phyloP scores from a whole-genome alignment of 2,329 filamentous ascomycete genomes.

The Rhinocladiella mackenziei region DNA sequence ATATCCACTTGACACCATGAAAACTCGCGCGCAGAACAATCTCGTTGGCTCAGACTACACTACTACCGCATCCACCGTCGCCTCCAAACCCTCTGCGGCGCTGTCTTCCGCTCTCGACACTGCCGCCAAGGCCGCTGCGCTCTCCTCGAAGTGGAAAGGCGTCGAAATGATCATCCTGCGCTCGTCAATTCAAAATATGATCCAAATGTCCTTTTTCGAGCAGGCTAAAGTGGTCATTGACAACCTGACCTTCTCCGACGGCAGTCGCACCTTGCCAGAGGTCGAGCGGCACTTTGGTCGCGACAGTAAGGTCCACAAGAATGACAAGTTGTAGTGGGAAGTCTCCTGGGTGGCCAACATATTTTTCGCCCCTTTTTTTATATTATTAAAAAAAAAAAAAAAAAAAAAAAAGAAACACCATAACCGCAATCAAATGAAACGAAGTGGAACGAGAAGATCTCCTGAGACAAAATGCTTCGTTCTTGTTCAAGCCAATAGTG shows the following conservation, averaged over 20 bases:
- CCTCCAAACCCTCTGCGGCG: conserved; percentile 1
- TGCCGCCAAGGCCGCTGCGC: conserved; percentile 35
- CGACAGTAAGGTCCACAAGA: conserved; percentile 24
- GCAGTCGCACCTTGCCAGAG: conserved; percentile 26
- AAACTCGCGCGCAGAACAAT: conserved; percentile 48
- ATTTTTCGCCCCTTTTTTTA: no score
- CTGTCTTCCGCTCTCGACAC: conserved; percentile 12
- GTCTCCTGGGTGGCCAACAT: not conserved
- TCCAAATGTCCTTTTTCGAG: conserved; percentile 46
- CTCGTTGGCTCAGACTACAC: conserved; percentile 34
- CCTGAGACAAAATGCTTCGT: not conserved
- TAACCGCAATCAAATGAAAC: not conserved
- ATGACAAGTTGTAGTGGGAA: conserved; percentile 17
- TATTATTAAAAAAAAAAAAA: no score
- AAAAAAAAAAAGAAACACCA: no score
- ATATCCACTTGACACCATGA: conserved; percentile 47
- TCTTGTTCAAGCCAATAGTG: not conserved
- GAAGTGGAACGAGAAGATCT: not conserved
- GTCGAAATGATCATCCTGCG: conserved; percentile 47
- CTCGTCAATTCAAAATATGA: conserved; percentile 48
- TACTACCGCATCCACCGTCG: conserved; percentile 1
- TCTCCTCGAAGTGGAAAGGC: conserved; percentile 46
- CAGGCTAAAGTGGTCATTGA: conserved; percentile 45
- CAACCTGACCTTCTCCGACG: conserved; percentile 34
- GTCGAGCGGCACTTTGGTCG: conserved; percentile 28